A percentile compares a stretch with the other conserved stretches of the same genome.
These are phyloP conservation scores for Trichaptum fuscoviolaceum DNA, from an alignment of 768 basidiomycete genomes.

Conservation along the genomic window DNA sequence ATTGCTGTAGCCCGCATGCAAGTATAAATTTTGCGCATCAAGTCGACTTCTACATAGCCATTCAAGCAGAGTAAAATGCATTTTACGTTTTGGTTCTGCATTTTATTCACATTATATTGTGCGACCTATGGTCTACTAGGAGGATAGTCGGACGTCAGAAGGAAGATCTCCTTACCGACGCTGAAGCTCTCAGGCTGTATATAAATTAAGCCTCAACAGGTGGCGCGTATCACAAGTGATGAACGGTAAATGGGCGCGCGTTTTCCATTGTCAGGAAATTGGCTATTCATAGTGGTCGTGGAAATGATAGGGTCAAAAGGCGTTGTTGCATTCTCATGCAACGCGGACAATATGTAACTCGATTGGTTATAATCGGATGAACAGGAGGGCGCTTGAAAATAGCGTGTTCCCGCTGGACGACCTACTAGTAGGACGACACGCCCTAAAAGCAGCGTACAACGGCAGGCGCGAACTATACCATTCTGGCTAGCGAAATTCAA, in stretches of 20 bases:
- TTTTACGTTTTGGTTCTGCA: neutral
- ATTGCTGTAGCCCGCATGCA: no score
- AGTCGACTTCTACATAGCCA: no score
- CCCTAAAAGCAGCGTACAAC: neutral
- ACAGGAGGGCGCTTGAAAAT: neutral
- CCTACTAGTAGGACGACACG: neutral
- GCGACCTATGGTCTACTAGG: no score
- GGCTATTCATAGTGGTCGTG: neutral
- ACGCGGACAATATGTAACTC: neutral
- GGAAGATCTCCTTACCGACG: neutral
- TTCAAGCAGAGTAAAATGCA: no score
- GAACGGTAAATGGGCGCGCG: neutral
- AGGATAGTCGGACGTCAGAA: neutral
- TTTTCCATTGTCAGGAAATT: neutral
- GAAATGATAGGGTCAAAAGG: neutral
- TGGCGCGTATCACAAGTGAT: neutral
- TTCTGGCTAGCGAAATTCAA: neutral
- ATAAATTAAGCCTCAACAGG: neutral
- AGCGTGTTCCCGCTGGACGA: neutral
- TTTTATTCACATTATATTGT: neutral
- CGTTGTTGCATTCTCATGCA: neutral
- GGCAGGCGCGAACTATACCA: neutral
- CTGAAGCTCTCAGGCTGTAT: neutral
- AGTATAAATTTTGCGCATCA: no score
- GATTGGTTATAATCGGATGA: neutral